A percentile compares a stretch with the other conserved stretches of the same genome.
These are phyloP conservation scores for Mycena floridula DNA, from an alignment of 768 basidiomycete genomes.

Conservation along the genomic window DNA sequence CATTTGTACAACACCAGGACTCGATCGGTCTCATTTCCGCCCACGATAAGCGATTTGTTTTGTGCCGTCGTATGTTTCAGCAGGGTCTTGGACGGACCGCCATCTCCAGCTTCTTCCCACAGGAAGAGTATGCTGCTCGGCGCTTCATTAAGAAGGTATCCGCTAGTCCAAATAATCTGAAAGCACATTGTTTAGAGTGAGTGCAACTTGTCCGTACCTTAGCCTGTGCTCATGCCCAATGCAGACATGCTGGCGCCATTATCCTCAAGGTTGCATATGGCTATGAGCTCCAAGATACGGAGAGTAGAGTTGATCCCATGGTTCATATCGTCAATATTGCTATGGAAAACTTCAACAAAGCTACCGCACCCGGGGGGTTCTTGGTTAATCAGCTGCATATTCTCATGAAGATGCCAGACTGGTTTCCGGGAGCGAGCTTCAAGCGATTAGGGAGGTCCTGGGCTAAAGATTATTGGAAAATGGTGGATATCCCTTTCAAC, in stretches of 20 bases:
- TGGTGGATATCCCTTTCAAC: conserved; percentile 25
- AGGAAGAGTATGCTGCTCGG: conserved; percentile 27
- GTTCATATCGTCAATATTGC: conserved; percentile 8
- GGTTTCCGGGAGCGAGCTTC: conserved; percentile 34
- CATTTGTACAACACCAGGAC: conserved; percentile 7
- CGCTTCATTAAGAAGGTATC: conserved; percentile 30
- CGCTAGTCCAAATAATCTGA: conserved; percentile 23
- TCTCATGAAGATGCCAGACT: conserved; percentile 23
- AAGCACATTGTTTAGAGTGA: conserved; percentile 27
- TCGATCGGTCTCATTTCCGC: conserved; percentile 32
- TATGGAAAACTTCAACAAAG: conserved; percentile 5
- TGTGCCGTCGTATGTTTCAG: conserved; percentile 29
- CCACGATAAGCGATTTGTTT: conserved; percentile 28
- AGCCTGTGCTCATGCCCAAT: background rate
- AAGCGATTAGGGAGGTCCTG: conserved; percentile 26
- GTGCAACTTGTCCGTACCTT: conserved; percentile 4
- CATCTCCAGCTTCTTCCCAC: conserved; percentile 21
- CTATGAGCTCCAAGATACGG: conserved; percentile 5
- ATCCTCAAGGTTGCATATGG: conserved; percentile 9
- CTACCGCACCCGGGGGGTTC: conserved; percentile 7
- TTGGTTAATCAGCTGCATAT: conserved; percentile 21
- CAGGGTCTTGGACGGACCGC: conserved; percentile 29
- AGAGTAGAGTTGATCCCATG: conserved; percentile 10
- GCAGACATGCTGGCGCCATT: conserved; percentile 9
- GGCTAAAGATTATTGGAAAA: conserved; percentile 20